These are phyloP conservation scores for Sequoiadendron giganteum DNA, from an alignment of 75 land plant species.

Conservation along the genomic window DNA sequence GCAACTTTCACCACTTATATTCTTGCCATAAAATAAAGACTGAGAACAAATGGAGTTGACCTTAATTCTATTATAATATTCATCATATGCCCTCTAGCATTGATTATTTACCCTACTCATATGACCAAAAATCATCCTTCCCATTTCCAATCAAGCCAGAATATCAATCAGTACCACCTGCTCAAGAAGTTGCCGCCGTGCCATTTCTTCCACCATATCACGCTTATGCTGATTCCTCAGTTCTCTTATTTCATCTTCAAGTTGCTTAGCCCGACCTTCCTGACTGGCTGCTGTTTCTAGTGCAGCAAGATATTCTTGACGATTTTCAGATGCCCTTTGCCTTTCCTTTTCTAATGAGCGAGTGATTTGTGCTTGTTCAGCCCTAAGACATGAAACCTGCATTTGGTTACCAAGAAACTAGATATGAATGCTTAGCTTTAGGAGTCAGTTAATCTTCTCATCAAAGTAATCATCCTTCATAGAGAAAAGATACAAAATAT, in stretches of 20 bases:
- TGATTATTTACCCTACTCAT: not conserved
- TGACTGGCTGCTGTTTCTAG: slow-evolving; percentile 90
- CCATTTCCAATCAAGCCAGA: not conserved
- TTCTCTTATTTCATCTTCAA: slow-evolving; percentile 87
- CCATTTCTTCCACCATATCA: slow-evolving; percentile 64
- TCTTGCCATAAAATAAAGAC: not conserved
- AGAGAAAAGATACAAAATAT: not conserved
- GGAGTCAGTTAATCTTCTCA: not conserved
- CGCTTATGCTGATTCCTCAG: slow-evolving; percentile 61
- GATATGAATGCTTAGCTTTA: not conserved
- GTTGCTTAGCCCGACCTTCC: slow-evolving; percentile 87
- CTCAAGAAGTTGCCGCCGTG: slow-evolving; percentile 63
- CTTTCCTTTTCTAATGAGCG: slow-evolving; percentile 95
- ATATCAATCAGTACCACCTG: slow-evolving; percentile 51
- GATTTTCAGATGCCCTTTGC: slow-evolving; percentile 90
- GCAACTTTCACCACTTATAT: not conserved
- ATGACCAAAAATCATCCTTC: not conserved
- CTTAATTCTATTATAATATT: not conserved
- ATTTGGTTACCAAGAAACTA: not conserved
- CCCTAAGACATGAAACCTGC: slow-evolving; percentile 89
- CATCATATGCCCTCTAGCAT: not conserved
- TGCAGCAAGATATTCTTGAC: slow-evolving; percentile 89
- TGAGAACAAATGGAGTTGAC: not conserved
- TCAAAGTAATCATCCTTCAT: not conserved
- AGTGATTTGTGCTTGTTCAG: slow-evolving; percentile 89